These are phyloP conservation scores for Pythium pyrilobum DNA, from an alignment of 352 stramenopile genomes.

Conservation along the genomic window DNA sequence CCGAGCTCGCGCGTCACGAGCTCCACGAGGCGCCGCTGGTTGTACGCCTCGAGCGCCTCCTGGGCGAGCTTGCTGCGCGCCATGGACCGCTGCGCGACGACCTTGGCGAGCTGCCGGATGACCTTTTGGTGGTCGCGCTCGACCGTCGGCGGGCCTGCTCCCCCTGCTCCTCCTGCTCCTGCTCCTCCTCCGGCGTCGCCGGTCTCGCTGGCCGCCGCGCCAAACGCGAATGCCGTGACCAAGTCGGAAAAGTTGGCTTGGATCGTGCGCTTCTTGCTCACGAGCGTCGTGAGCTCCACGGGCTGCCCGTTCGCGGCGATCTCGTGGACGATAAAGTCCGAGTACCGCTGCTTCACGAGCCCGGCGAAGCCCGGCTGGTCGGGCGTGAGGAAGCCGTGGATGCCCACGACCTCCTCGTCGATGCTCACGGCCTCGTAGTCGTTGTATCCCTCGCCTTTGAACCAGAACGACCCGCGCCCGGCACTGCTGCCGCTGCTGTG, in stretches of 20 bases:
- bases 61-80: constrained; percentile 10
- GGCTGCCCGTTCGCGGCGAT: constrained; percentile 20
- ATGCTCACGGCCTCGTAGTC: constrained; percentile 32
- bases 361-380: constrained; percentile 33
- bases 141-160: not conserved
- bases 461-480: constrained; percentile 23
- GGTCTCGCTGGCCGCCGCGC: not conserved
- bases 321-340: constrained; percentile 69
- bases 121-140: constrained; percentile 2
- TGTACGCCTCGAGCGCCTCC: constrained; percentile 37
- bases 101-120: constrained; percentile 15
- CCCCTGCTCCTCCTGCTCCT: too few relatives aligned
- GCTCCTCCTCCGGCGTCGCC: not conserved
- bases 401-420: constrained; percentile 36
- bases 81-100: not conserved
- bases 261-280: constrained; percentile 21
- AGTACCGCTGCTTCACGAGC: constrained; percentile 60
- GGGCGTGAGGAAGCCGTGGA: constrained; percentile 29
- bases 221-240: constrained; percentile 14
- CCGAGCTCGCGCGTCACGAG: constrained; percentile 54
- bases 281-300: constrained; percentile 22
- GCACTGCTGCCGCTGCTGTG: not conserved
- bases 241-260: constrained; percentile 16
- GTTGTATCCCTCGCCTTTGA: constrained; percentile 38
- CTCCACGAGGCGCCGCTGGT: constrained; percentile 42